Base-by-base conservation (phyloP, 805 yeast genomes). In the Metschnikowia aberdeeniae region DNA sequence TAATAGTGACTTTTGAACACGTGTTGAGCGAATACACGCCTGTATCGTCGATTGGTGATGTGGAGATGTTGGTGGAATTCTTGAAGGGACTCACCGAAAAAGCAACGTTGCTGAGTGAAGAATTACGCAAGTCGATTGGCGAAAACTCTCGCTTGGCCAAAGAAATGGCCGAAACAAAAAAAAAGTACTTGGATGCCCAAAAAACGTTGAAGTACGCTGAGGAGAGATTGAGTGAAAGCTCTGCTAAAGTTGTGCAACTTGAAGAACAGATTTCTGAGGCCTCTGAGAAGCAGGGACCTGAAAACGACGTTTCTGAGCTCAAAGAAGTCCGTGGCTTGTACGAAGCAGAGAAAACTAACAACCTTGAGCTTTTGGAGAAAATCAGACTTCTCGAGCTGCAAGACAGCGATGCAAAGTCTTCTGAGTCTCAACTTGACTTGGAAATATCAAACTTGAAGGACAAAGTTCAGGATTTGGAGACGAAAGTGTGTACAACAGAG, bases 1-100 rank as follows among this genome's bases (percentile, higher is more conserved):
- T 83, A 36, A 75, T 89, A 7, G 69, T 60, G 4, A 57, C 68
- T 0, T 84, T 90, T 54, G 97, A 89, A 58, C 79, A 70, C 45
- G 77, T 85, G 11, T 66, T 92, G 47, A 73, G 78, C 42, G 97
- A 92, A 56, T 66, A 78, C 52, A 90, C 97, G 0, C 98, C 98
- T 0, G 75, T 87, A 40, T 75, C 86, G 1, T 76, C 83, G 30
- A 79, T 93, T 19, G 68, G 83, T 0, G 96, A 92, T 58, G 79
- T 84, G 1, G 86, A 80, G 8, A 69, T 78, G 6, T 68, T 92
- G 33, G 79, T 81, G 29, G 89, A 84, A 34, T 90, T 82, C 62
- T 72, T 92, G 40, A 70, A 73, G 32, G 82, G 86, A 27, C 61
- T 86, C 41, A 76, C 75, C 17, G 72, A 78, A 41, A 85, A 86